Conservation (phyloP, 345 rosid genomes). For the Ceriops decandra region DNA sequence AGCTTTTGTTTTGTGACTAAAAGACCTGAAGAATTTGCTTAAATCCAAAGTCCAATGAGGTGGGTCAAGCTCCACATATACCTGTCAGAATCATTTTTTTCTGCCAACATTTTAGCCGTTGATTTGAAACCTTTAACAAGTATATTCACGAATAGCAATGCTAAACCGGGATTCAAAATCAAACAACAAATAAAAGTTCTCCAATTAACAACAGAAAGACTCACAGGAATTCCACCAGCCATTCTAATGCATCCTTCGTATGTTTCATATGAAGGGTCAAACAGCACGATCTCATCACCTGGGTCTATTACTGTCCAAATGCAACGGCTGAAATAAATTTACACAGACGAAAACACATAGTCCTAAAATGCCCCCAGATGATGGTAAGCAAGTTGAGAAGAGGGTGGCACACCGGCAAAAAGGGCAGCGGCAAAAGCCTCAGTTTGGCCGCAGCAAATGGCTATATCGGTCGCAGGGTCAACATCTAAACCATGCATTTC, state of each 20-base stretch:
- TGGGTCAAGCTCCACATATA: conserved; percentile 50
- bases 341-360: background rate
- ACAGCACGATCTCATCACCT: conserved; percentile 60
- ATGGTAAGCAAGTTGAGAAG: background rate
- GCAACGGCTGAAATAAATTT: conserved; percentile 1
- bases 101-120: background rate
- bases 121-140: too few relatives aligned
- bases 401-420: conserved; percentile 39
- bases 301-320: conserved; percentile 37
- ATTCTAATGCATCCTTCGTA: conserved; percentile 45
- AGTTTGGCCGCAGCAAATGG: conserved; percentile 61
- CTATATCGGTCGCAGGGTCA: conserved; percentile 49
- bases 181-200: too few relatives aligned
- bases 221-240: conserved; percentile 61
- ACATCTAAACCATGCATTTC: conserved; percentile 39
- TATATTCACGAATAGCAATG: background rate
- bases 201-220: conserved; percentile 6
- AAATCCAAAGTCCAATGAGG: conserved; percentile 51
- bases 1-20: conserved; percentile 48
- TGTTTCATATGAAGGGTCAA: conserved; percentile 56
- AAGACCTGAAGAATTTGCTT: conserved; percentile 39
- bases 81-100: conserved; percentile 26
- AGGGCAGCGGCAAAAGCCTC: conserved; percentile 65
- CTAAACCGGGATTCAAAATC: conserved; percentile 4
- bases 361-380: background rate